Evolutionary conservation across 139 green algal genomes (phyloP).

Genomic region (Desmodesmus armatus): DNA sequence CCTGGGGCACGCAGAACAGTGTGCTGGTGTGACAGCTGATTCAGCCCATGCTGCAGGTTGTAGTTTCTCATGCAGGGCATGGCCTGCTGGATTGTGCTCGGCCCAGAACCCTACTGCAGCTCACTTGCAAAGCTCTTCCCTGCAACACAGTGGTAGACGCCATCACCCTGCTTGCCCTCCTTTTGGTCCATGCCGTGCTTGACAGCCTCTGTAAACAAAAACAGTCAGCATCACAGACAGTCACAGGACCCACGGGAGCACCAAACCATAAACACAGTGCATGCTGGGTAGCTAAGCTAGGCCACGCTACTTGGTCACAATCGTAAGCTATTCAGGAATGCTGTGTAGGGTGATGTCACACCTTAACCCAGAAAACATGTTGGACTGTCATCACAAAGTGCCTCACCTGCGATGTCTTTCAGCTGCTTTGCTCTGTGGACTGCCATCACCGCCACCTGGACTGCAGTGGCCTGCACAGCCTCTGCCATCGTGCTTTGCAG

Average conservation of each 20-base stretch:
- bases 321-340: too few species aligned
- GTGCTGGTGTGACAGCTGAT: not conserved
- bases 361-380: too few species aligned
- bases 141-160: constrained; percentile 84
- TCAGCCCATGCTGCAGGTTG: not conserved
- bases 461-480: constrained; percentile 55
- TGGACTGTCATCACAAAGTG: too few species aligned
- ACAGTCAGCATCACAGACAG: too few species aligned
- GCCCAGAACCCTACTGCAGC: not conserved
- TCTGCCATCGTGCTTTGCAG: constrained; percentile 21
- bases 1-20: too few species aligned
- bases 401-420: constrained; percentile 83
- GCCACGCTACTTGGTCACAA: too few species aligned
- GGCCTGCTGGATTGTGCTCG: not conserved
- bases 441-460: constrained; percentile 58
- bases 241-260: too few species aligned
- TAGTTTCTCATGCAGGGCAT: not conserved
- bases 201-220: constrained; percentile 68
- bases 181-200: constrained; percentile 83
- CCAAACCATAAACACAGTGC: too few species aligned
- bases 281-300: too few species aligned
- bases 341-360: too few species aligned
- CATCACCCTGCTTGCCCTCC: constrained; percentile 82
- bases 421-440: constrained; percentile 70
- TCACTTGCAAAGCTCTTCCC: constrained; percentile 83